Percentiles rank a stretch among this genome's conserved stretches.
Conservation (phyloP, 2,329 filamentous ascomycete species). For the Fusarium bactridioides region DNA sequence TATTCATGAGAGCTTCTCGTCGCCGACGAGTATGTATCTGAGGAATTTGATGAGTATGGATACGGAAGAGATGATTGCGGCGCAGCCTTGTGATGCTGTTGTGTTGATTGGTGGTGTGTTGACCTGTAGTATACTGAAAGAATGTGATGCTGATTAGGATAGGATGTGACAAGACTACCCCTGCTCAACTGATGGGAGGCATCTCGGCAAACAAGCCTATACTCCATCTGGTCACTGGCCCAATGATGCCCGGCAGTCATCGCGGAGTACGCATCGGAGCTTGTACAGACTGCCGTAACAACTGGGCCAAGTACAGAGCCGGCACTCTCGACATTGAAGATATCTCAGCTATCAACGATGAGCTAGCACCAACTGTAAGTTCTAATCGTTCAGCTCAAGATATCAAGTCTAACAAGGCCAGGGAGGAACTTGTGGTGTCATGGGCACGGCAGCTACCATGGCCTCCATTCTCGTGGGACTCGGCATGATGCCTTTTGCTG, state of each 20-base stretch:
- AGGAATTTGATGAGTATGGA: constrained; percentile 82
- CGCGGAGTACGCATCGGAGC: constrained; percentile 71
- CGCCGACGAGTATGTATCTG: constrained; percentile 78
- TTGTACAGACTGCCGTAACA: constrained; percentile 78
- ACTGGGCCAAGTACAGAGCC: constrained; percentile 74
- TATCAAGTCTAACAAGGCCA: neutral
- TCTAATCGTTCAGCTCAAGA: rapidly evolving
- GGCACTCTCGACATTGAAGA: constrained; percentile 75
- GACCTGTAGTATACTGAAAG: rapidly evolving
- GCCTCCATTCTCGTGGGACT: constrained; percentile 83
- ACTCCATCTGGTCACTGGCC: constrained; percentile 73
- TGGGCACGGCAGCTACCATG: constrained; percentile 94
- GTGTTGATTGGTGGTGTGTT: constrained; percentile 70
- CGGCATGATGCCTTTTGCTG: constrained; percentile 80
- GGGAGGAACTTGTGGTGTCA: constrained; percentile 85
- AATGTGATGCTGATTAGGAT: rapidly evolving
- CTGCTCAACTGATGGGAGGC: constrained; percentile 78
- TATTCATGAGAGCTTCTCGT: constrained; percentile 72
- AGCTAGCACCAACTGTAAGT: constrained; percentile 73
- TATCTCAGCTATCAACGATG: constrained; percentile 74
- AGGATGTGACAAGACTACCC: constrained; percentile 79
- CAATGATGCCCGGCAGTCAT: constrained; percentile 78
- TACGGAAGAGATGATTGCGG: constrained; percentile 79
- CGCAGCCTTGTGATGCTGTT: constrained; percentile 74
- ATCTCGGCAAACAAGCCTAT: constrained; percentile 78